Percentiles rank a stretch among this genome's conserved stretches.
phyloP scores from a whole-genome alignment of 164 flowering plant species.

The Liriodendron chinense region DNA sequence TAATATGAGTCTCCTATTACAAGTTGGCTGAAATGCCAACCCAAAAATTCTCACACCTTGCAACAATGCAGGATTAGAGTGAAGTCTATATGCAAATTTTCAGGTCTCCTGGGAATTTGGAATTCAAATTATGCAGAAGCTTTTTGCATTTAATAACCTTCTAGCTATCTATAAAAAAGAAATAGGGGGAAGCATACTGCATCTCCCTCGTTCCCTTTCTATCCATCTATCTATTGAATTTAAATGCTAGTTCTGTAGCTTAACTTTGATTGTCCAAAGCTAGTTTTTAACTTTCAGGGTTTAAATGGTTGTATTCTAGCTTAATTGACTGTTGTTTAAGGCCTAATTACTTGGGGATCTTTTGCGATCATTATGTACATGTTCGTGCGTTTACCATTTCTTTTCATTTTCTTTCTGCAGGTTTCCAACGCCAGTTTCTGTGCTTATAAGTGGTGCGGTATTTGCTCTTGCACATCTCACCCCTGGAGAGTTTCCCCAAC shows the following conservation, averaged over 20 bases:
- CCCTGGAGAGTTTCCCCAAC: conserved; percentile 94
- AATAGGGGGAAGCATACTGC: neutral
- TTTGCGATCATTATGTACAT: no score
- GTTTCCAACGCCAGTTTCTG: conserved; percentile 88
- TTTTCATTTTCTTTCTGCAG: conserved; percentile 35
- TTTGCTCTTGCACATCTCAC: conserved; percentile 93
- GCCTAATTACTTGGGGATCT: neutral
- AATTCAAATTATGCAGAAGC: no score
- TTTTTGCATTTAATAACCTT: no score
- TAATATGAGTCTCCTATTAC: no score
- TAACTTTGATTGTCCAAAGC: neutral
- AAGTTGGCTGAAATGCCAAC: no score
- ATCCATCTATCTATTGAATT: neutral
- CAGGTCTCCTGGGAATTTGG: no score
- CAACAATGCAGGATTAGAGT: no score
- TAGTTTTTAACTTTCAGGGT: neutral
- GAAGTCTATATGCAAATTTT: no score
- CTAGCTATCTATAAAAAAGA: no score
- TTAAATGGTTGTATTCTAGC: neutral
- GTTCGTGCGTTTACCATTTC: neutral
- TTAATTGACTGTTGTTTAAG: neutral
- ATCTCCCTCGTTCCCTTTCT: neutral
- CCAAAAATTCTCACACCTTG: no score
- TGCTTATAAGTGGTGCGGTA: conserved; percentile 69
- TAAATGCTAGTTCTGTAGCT: neutral